Base-by-base conservation (phyloP, 164 flowering plant genomes). In the Warburgia ugandensis region DNA sequence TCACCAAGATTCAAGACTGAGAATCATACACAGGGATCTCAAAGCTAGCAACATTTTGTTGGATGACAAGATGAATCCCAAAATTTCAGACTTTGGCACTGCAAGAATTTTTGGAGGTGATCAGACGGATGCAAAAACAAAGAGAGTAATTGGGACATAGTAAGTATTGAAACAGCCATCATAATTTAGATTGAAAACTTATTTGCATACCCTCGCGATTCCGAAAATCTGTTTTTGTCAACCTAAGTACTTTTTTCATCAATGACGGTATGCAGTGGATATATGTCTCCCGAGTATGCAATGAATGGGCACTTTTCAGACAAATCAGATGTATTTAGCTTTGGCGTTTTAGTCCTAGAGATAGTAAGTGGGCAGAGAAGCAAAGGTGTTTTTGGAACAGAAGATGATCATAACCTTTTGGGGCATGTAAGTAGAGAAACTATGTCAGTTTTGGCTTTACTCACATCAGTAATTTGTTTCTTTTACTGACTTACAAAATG, bases 111-210 rank as follows among this genome's bases (percentile, higher is more conserved):
- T 48, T 12, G 39, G 40, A 3, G 60, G 29, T 28, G 53, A 53
- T 13, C 41, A 20, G 6, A 41, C 45, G 36, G 35, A 43, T 17
- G 42, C 30, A 16, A 55, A 52, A 35, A 87, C 95, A 40, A 66
- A 79, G 22, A 71, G 48, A 68, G 81, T 81, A 41, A 67, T 87
- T 44, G 95, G 95, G 20, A 86, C 95, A 47, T 65, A 65, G 95
- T 86, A 65, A 77, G 89, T 77, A 25, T 20, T n/a, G 3, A 25
- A 22, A n/a, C 16, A 17, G 12, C 32, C 42, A 44, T 10, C 14
- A 33, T 4, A 12, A 36, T n/a, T 4, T 16, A 12, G 12, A 8
- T 35, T 3, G n/a, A 35, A 13, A 35, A 2, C n/a, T 21, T 29
- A 3, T n/a, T 16, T 21, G 0, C 4, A 1, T 22, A 21, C 21